These are phyloP conservation scores for Strobilomyces dryophilus DNA, from an alignment of 768 basidiomycete species.

Conservation along the genomic window DNA sequence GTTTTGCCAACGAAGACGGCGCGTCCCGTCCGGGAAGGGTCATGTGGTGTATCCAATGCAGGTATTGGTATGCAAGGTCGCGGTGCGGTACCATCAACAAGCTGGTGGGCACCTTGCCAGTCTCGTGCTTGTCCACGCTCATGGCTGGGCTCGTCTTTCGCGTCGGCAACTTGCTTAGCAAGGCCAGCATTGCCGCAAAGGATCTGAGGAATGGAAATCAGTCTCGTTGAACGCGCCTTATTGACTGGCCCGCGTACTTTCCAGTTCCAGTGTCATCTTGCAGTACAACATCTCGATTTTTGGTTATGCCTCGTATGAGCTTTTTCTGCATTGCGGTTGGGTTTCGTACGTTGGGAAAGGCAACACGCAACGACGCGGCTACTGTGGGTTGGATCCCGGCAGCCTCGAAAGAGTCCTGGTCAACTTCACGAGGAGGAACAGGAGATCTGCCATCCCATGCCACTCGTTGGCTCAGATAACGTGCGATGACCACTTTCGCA, in stretches of 20 bases:
- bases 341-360: slow-evolving; percentile 56
- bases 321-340: slow-evolving; percentile 59
- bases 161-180: slow-evolving; percentile 53
- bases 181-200: slow-evolving; percentile 63
- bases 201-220: slow-evolving; percentile 43
- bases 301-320: slow-evolving; percentile 59
- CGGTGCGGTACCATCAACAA: slow-evolving; percentile 70
- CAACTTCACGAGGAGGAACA: background rate
- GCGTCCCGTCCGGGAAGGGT: slow-evolving; percentile 29
- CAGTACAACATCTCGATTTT: slow-evolving; percentile 56
- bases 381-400: slow-evolving; percentile 51
- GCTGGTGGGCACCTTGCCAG: slow-evolving; percentile 40
- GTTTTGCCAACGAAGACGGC: slow-evolving; percentile 35
- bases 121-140: slow-evolving; percentile 17
- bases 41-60: slow-evolving; percentile 60
- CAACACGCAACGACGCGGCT: slow-evolving; percentile 44
- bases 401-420: slow-evolving; percentile 39
- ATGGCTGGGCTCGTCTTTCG: slow-evolving; percentile 12
- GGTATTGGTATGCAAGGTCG: slow-evolving; percentile 65
- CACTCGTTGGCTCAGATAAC: slow-evolving; percentile 28
- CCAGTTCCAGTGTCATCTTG: slow-evolving; percentile 74
- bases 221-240: background rate
- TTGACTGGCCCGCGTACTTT: slow-evolving; percentile 49
- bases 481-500: slow-evolving; percentile 15
- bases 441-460: background rate